Evolutionary conservation across 2,329 filamentous ascomycete species (phyloP).

Genomic region (Fusarium sp.): DNA sequence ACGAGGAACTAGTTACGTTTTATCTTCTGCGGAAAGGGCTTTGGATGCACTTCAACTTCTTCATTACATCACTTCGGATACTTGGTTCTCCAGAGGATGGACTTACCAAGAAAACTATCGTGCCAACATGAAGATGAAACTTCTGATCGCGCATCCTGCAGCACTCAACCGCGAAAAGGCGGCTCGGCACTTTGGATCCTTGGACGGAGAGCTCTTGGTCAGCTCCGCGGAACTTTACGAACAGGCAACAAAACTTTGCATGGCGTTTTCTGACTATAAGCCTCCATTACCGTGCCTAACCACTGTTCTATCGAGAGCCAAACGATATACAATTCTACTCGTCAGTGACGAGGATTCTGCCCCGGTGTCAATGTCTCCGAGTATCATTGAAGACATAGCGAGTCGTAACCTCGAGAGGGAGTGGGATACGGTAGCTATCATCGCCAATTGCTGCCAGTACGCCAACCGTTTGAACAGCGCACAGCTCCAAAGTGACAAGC

Average conservation of each 20-base stretch:
- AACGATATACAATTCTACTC: not conserved
- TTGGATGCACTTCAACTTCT: not conserved
- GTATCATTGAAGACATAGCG: not conserved
- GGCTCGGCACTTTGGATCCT: not conserved
- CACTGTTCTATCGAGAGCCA: not conserved
- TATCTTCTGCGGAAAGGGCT: not conserved
- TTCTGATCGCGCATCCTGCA: not conserved
- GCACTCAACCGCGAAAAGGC: fast-evolving
- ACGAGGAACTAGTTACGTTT: fast-evolving
- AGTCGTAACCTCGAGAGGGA: fast-evolving
- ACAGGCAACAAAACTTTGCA: not conserved
- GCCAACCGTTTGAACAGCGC: not conserved
- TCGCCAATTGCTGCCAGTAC: not conserved
- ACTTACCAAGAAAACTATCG: not conserved
- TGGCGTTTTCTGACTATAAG: not conserved
- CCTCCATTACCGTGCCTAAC: fast-evolving
- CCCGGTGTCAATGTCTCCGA: not conserved
- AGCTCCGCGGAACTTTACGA: not conserved
- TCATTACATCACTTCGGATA: not conserved
- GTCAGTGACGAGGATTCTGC: not conserved
- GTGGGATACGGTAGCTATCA: not conserved
- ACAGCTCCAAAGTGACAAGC: fast-evolving
- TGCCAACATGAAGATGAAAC: not conserved
- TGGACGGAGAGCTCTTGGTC: not conserved
- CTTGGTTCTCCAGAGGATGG: not conserved